phyloP scores from a whole-genome alignment of 192 early-diverging fungal species.

The Coemansia pectinata region DNA sequence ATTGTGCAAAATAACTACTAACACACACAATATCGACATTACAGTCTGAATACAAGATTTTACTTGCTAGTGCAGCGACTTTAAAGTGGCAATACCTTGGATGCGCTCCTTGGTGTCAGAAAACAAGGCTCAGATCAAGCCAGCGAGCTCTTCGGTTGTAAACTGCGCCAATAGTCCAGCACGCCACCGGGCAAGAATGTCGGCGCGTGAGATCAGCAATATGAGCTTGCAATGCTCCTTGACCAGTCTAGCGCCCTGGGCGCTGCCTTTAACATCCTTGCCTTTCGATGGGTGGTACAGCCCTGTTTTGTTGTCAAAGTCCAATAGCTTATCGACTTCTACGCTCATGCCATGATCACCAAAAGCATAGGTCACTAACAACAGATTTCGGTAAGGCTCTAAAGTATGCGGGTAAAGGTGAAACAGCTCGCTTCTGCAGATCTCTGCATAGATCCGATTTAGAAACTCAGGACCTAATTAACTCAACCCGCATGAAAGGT shows the following conservation, averaged over 20 bases:
- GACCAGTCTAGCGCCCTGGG: slow-evolving; percentile 10
- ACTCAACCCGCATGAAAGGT: too few species aligned
- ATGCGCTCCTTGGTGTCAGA: slow-evolving; percentile 40
- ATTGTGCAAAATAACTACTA: not conserved
- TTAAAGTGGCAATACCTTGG: slow-evolving; percentile 31
- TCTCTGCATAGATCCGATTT: too few species aligned
- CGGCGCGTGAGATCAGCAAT: slow-evolving; percentile 40
- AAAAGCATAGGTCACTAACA: not conserved
- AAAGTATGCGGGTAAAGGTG: slow-evolving; percentile 9
- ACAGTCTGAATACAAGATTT: not conserved
- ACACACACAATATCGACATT: too few species aligned
- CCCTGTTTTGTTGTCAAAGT: slow-evolving; percentile 6
- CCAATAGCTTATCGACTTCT: slow-evolving; percentile 2
- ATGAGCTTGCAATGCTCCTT: slow-evolving; percentile 25
- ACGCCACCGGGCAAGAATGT: slow-evolving; percentile 43
- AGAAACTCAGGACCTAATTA: too few species aligned
- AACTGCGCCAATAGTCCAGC: slow-evolving; percentile 38
- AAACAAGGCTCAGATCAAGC: slow-evolving; percentile 37
- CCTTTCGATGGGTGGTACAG: not conserved
- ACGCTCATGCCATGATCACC: not conserved
- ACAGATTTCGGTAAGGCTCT: not conserved
- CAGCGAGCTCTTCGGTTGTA: slow-evolving; percentile 25
- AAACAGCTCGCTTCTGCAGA: too few species aligned
- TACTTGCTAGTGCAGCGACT: not conserved
- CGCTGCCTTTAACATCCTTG: not conserved